Evolutionary conservation across 306 rosid species (phyloP).

Genomic region (Quercus gilva): DNA sequence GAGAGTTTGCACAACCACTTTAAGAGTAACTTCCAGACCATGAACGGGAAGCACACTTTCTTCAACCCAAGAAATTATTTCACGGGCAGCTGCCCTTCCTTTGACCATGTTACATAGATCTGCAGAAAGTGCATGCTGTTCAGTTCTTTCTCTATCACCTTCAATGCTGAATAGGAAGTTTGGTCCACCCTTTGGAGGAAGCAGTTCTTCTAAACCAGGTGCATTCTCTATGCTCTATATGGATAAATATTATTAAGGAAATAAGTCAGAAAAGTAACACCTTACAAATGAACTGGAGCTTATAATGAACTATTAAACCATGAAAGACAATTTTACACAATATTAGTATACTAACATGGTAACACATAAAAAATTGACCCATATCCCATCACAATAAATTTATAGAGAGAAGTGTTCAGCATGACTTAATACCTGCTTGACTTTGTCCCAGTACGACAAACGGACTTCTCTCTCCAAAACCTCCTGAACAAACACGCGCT

Average conservation of each 20-base stretch:
- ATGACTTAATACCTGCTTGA: constrained; percentile 77
- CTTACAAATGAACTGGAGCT: not conserved
- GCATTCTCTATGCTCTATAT: constrained; percentile 87
- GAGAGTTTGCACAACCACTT: constrained; percentile 82
- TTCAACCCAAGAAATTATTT: constrained; percentile 86
- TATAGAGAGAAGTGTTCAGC: not conserved
- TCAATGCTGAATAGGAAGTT: constrained; percentile 59
- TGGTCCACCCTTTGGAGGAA: constrained; percentile 90
- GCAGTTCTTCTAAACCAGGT: constrained; percentile 94
- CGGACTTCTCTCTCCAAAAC: constrained; percentile 99
- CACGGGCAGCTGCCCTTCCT: constrained; percentile 77
- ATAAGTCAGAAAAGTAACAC: constrained; percentile 9
- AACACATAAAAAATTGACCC: not conserved
- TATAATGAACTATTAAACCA: not conserved
- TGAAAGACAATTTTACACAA: not conserved
- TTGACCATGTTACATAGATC: constrained; percentile 85
- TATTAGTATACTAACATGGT: not conserved
- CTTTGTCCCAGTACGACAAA: constrained; percentile 96
- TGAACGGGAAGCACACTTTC: constrained; percentile 69
- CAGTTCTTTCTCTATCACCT: constrained; percentile 59
- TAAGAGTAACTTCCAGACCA: constrained; percentile 75
- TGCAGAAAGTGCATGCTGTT: constrained; percentile 53
- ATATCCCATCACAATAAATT: no score
- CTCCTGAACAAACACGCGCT: constrained; percentile 96
- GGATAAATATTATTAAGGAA: constrained; percentile 21